Percentiles rank a stretch among this genome's conserved stretches.
These are phyloP conservation scores for Penicillium sp. DNA, from an alignment of 2,329 filamentous ascomycete genomes.

Conservation along the genomic window DNA sequence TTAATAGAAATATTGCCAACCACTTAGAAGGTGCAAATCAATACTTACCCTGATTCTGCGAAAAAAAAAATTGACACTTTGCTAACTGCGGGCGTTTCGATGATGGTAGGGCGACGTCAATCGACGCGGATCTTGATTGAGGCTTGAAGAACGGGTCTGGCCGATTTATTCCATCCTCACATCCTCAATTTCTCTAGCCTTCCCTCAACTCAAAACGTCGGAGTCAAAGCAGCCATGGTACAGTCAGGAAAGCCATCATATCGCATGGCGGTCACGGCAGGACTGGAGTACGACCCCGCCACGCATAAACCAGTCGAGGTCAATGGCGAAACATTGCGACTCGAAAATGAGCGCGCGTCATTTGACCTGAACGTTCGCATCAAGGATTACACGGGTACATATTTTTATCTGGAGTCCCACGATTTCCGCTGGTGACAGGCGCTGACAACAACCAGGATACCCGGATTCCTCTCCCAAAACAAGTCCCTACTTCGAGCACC, in stretches of 20 bases:
- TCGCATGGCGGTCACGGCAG: constrained; percentile 78
- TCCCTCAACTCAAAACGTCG: neutral
- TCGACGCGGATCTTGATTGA: neutral
- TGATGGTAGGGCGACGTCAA: constrained; percentile 14
- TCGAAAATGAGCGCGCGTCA: constrained; percentile 66
- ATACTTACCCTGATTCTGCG: neutral
- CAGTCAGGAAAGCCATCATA: constrained; percentile 50
- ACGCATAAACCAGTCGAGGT: constrained; percentile 75
- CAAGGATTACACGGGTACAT: constrained; percentile 56
- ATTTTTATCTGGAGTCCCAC: neutral
- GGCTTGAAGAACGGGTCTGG: neutral
- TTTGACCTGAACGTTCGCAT: constrained; percentile 75
- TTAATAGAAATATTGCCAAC: no score
- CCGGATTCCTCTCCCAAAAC: constrained; percentile 68
- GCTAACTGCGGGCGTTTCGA: neutral
- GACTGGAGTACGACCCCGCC: constrained; percentile 70
- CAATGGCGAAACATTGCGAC: constrained; percentile 66
- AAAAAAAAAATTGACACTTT: neutral
- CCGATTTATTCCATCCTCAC: neutral
- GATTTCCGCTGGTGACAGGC: neutral
- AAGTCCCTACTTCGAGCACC: constrained; percentile 74
- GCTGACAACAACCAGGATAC: constrained; percentile 56
- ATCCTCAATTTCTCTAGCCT: neutral
- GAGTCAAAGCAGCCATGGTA: neutral
- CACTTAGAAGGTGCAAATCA: neutral